phyloP scores from a whole-genome alignment of 1,139 yeast species.

The Yamadazyma diddensiae region DNA sequence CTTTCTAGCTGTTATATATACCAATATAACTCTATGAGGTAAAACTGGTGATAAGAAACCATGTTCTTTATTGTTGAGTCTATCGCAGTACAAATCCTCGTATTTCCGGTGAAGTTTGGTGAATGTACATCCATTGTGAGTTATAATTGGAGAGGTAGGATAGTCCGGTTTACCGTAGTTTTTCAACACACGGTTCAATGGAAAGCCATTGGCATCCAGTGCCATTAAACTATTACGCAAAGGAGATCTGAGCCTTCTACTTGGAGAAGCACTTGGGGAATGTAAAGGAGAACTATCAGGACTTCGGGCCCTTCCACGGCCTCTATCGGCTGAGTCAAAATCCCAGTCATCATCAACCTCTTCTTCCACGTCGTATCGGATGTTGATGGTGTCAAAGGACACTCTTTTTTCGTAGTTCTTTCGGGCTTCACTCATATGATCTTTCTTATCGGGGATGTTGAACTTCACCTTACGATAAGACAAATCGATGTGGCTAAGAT shows the following conservation, averaged over 20 bases:
- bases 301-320: slow-evolving; percentile 16
- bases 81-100: slow-evolving; percentile 33
- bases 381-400: slow-evolving; percentile 23
- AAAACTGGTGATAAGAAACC: slow-evolving; percentile 33
- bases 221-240: slow-evolving; percentile 5
- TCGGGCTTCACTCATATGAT: slow-evolving; percentile 11
- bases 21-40: slow-evolving; percentile 54
- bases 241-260: slow-evolving; percentile 8
- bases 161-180: slow-evolving; percentile 19
- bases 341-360: slow-evolving; percentile 11
- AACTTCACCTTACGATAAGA: slow-evolving; percentile 17
- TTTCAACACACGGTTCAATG: slow-evolving; percentile 9
- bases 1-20: slow-evolving; percentile 64
- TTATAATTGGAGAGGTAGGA: slow-evolving; percentile 53
- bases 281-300: slow-evolving; percentile 18
- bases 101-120: slow-evolving; percentile 46
- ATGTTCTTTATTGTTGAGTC: slow-evolving; percentile 23
- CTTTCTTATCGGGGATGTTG: slow-evolving; percentile 14
- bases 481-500: slow-evolving; percentile 14
- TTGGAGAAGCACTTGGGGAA: slow-evolving; percentile 17
- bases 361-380: slow-evolving; percentile 14
- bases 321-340: slow-evolving; percentile 7
- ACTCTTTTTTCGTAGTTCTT: slow-evolving; percentile 19
- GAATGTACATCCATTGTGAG: slow-evolving; percentile 50
- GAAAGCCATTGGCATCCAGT: slow-evolving; percentile 2